phyloP scores from a whole-genome alignment of 2,329 filamentous ascomycete genomes.

The Alternaria novae-zelandiae region DNA sequence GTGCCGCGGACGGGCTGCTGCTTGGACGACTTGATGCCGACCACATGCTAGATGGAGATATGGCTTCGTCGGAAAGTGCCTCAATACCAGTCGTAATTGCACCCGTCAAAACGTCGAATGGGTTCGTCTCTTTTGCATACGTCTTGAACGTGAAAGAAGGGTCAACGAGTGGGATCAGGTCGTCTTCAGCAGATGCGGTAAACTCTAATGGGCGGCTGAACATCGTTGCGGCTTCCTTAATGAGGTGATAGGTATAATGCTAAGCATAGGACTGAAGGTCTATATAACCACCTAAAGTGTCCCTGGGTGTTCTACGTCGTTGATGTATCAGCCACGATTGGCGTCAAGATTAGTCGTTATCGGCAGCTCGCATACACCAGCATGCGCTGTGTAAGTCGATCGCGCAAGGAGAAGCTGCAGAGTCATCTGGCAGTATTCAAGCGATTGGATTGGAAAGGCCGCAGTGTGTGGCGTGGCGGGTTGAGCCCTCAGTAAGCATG shows the following conservation, averaged over 20 bases:
- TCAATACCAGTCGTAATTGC: neutral
- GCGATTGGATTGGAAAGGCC: neutral
- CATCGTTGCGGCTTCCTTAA: neutral
- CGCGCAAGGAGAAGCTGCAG: neutral
- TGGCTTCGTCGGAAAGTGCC: neutral
- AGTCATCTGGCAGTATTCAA: neutral
- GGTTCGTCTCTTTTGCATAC: neutral
- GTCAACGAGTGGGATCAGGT: neutral
- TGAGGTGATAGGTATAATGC: neutral
- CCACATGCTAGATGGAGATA: constrained; percentile 6
- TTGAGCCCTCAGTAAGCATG: constrained; percentile 6
- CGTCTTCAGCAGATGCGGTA: neutral
- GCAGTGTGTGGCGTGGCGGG: neutral
- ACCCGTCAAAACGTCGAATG: neutral
- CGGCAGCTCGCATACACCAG: neutral
- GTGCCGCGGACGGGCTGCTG: constrained; percentile 1
- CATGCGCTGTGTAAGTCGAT: too few relatives aligned
- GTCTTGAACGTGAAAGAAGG: neutral
- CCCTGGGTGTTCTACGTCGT: neutral
- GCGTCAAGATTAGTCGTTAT: neutral
- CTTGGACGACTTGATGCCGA: neutral
- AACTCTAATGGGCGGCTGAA: neutral
- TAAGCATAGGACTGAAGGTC: too few relatives aligned
- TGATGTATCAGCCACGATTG: neutral
- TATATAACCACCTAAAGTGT: neutral